phyloP scores from a whole-genome alignment of 345 rosid species.

The Aquilaria sinensis region DNA sequence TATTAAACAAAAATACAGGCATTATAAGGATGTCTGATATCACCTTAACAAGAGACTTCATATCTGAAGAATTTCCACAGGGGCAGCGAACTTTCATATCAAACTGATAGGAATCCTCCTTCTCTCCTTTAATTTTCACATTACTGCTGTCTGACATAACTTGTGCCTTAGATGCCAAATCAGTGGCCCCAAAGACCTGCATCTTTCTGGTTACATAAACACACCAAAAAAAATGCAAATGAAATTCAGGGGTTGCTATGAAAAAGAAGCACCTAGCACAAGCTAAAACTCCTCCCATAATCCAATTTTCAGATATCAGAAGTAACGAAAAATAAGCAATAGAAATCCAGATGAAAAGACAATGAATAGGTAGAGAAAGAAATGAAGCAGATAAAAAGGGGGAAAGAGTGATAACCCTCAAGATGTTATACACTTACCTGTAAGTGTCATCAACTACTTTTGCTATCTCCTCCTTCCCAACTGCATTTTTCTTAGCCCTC shows the following conservation, averaged over 20 bases:
- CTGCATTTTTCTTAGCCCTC: constrained; percentile 62
- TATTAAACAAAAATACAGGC: neutral
- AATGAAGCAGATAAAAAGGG: no score
- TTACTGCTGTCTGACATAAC: constrained; percentile 60
- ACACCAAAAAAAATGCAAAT: neutral
- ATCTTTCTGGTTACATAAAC: constrained; percentile 53
- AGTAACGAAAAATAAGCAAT: neutral
- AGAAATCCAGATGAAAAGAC: neutral
- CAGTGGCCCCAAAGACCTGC: constrained; percentile 88
- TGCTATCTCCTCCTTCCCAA: constrained; percentile 80
- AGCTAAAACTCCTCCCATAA: neutral
- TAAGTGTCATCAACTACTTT: constrained; percentile 86
- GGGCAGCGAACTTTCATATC: constrained; percentile 82
- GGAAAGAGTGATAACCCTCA: no score
- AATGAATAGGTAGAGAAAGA: no score
- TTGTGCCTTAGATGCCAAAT: constrained; percentile 78
- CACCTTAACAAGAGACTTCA: constrained; percentile 79
- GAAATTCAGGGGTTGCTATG: constrained; percentile 11
- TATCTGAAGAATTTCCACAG: constrained; percentile 74
- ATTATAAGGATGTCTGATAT: constrained; percentile 5
- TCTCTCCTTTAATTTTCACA: constrained; percentile 57
- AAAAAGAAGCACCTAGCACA: constrained; percentile 1
- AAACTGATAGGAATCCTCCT: constrained; percentile 39
- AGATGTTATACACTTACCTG: constrained; percentile 37
- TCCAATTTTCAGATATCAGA: constrained; percentile 1